A percentile compares a stretch with the other conserved stretches of the same genome.
phyloP scores from a whole-genome alignment of 345 rosid genomes.

The Alliaria petiolata region DNA sequence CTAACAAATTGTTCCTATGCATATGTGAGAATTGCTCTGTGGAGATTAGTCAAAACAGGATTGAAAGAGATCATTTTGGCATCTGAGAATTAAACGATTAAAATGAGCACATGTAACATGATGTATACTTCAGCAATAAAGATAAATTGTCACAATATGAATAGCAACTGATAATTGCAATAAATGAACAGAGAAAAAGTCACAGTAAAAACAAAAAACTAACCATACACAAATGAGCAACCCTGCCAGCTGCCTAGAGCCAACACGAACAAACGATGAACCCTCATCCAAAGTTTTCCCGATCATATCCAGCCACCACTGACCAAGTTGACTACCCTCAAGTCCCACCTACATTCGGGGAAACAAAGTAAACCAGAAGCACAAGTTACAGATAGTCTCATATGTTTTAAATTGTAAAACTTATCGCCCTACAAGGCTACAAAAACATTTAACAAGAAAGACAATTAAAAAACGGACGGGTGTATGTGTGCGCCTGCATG shows the following conservation, averaged over 20 bases:
- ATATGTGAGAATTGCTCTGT: not conserved
- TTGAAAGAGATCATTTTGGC: slow-evolving; percentile 6
- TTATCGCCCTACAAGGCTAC: not conserved
- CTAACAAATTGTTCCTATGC: slow-evolving; percentile 5
- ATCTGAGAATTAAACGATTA: not conserved
- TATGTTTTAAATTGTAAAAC: not conserved
- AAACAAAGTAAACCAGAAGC: not conserved
- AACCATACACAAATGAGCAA: slow-evolving; percentile 77
- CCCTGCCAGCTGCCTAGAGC: slow-evolving; percentile 81
- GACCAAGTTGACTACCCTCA: slow-evolving; percentile 79
- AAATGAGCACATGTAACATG: slow-evolving; percentile 5
- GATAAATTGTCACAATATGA: not conserved
- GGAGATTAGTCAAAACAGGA: not conserved
- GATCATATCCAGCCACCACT: slow-evolving; percentile 76
- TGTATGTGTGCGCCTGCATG: not conserved
- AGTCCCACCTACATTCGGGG: slow-evolving; percentile 56
- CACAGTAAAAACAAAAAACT: not conserved
- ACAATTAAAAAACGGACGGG: not conserved
- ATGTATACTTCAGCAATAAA: not conserved
- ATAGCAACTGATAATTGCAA: no score
- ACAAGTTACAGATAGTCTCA: not conserved
- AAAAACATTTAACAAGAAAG: not conserved
- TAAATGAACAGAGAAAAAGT: not conserved
- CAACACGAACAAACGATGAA: slow-evolving; percentile 65
- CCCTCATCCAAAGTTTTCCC: slow-evolving; percentile 69